Evolutionary conservation across 306 rosid species (phyloP).

Genomic region (Hippophae rhamnoides): DNA sequence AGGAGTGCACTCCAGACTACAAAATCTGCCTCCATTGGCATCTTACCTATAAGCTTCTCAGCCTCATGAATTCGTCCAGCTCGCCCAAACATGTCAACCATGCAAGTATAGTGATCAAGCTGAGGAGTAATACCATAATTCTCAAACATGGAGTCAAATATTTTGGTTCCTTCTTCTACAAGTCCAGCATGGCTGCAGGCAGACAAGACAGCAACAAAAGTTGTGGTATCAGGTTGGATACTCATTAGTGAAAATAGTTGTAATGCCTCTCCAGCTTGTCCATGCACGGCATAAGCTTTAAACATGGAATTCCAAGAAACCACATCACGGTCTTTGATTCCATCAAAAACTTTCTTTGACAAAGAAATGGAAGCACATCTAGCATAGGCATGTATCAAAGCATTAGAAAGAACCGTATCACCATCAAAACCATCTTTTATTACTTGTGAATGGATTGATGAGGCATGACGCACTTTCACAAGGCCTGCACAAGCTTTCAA

Average conservation of each 20-base stretch:
- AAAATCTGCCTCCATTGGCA: slow-evolving; percentile 83
- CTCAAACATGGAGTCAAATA: slow-evolving; percentile 44
- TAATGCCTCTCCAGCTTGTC: slow-evolving; percentile 58
- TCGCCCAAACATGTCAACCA: slow-evolving; percentile 86
- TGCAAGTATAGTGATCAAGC: slow-evolving; percentile 77
- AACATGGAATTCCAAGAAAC: slow-evolving; percentile 90
- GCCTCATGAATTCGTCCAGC: slow-evolving; percentile 66
- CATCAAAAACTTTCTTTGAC: slow-evolving; percentile 51
- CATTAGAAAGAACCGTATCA: slow-evolving; percentile 53
- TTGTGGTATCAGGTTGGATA: slow-evolving; percentile 51
- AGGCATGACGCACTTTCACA: slow-evolving; percentile 50
- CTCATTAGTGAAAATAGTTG: slow-evolving; percentile 48
- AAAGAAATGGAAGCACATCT: slow-evolving; percentile 65
- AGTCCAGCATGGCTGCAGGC: slow-evolving; percentile 87
- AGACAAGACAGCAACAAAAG: slow-evolving; percentile 75
- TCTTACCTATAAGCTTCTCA: slow-evolving; percentile 41
- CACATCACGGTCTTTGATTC: slow-evolving; percentile 42
- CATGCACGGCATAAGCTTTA: slow-evolving; percentile 73
- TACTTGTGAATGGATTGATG: slow-evolving; percentile 53
- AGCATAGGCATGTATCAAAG: slow-evolving; percentile 81
- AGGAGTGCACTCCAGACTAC: slow-evolving; percentile 88
- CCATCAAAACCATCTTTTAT: slow-evolving; percentile 55
- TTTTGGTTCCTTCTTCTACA: slow-evolving; percentile 50
- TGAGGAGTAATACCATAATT: slow-evolving; percentile 43
- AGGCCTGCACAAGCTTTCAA: slow-evolving; percentile 72